Percentiles rank a stretch among this genome's conserved stretches.
Evolutionary conservation across 768 basidiomycete genomes (phyloP).

Genomic region (Sistotremastrum niveocremeum): DNA sequence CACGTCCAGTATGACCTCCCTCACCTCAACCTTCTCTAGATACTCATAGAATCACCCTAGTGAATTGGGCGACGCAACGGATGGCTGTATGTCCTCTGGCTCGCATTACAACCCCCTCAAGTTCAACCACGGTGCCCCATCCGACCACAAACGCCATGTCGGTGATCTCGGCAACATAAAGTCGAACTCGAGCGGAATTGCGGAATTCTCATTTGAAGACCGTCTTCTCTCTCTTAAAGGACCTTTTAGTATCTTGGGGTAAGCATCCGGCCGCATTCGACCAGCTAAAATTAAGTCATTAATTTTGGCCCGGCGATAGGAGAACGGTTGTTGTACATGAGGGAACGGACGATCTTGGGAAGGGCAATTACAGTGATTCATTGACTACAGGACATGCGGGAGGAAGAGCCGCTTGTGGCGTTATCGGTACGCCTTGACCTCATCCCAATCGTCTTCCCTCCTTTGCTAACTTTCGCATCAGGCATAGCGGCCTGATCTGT

Average conservation of each 20-base stretch:
- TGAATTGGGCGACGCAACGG: constrained; percentile 46
- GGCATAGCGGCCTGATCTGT: too few species aligned
- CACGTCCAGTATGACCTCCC: constrained; percentile 56
- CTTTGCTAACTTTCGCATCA: too few species aligned
- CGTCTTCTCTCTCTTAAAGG: constrained; percentile 52
- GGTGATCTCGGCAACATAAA: constrained; percentile 69
- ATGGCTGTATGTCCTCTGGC: constrained; percentile 58
- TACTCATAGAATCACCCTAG: constrained; percentile 10
- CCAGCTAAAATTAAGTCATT: neutral
- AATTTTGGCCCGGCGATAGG: constrained; percentile 16
- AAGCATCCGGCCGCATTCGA: constrained; percentile 10
- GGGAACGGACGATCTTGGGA: constrained; percentile 74
- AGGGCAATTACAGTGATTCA: constrained; percentile 51
- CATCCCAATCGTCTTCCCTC: too few species aligned
- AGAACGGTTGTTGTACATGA: constrained; percentile 69
- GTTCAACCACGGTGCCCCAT: constrained; percentile 51
- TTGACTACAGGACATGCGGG: constrained; percentile 72
- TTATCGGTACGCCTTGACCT: constrained; percentile 45
- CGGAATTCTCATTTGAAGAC: constrained; percentile 46
- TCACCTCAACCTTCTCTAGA: neutral
- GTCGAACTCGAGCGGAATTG: constrained; percentile 43
- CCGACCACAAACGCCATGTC: constrained; percentile 45
- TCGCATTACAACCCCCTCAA: constrained; percentile 66
- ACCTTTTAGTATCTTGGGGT: constrained; percentile 58
- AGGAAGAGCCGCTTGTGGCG: constrained; percentile 65